A percentile compares a stretch with the other conserved stretches of the same genome.
Conservation (phyloP, 2,329 filamentous ascomycete species). For the Colletotrichum filicis region DNA sequence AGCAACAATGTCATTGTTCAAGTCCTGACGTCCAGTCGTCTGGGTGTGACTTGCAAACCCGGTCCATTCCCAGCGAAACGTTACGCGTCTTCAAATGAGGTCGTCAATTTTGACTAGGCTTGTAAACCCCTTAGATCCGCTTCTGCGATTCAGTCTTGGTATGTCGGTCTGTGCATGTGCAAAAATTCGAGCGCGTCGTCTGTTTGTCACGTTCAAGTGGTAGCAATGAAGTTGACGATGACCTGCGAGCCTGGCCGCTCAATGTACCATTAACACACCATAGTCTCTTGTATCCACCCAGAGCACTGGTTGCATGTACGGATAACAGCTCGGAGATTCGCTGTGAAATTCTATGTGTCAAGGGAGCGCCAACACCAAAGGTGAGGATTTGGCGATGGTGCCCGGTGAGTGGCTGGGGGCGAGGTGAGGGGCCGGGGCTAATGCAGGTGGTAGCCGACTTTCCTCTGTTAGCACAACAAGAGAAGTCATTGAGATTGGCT, state of each 20-base stretch:
- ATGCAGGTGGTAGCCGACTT: constrained; percentile 30
- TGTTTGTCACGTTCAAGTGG: constrained; percentile 18
- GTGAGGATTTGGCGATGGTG: constrained; percentile 24
- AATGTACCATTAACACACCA: constrained; percentile 12
- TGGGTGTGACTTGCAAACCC: not conserved
- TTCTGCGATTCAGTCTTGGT: too few species aligned
- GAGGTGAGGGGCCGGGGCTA: constrained; percentile 13
- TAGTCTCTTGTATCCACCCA: not conserved
- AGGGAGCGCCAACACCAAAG: constrained; percentile 1
- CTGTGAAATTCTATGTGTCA: not conserved
- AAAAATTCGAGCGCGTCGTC: not conserved
- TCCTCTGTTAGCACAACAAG: not conserved
- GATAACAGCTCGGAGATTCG: not conserved
- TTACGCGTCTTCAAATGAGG: not conserved
- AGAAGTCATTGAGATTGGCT: not conserved
- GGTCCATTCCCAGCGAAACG: constrained; percentile 1
- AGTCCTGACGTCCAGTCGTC: constrained; percentile 3
- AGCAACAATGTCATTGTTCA: not conserved
- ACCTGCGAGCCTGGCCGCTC: not conserved
- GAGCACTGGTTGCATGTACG: not conserved
- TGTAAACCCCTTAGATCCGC: too few species aligned
- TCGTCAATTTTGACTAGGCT: not conserved
- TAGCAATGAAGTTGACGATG: not conserved
- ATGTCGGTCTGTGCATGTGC: not conserved
- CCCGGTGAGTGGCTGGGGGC: constrained; percentile 12